Conservation (phyloP, 352 stramenopile species). For the Phytopythium boreale region DNA sequence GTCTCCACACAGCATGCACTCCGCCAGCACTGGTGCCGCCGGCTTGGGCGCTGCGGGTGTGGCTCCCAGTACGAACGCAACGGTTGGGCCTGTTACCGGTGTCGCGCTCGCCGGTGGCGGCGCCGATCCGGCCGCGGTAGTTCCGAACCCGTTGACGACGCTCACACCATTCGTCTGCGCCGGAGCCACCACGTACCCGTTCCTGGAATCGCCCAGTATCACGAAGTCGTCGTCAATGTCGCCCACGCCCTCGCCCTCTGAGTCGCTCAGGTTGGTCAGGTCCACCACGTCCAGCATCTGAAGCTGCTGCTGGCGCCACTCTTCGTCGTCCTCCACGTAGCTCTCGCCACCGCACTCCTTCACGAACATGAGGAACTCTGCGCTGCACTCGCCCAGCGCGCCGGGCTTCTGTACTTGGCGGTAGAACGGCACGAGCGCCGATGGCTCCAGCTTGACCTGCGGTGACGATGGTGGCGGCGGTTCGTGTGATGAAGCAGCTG, state of each 20-base stretch:
- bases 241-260: conserved; percentile 34
- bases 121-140: neutral
- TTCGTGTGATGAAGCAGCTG: neutral
- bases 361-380: conserved; percentile 48
- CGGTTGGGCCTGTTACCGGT: neutral
- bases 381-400: conserved; percentile 31
- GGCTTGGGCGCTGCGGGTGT: neutral
- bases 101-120: neutral
- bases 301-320: conserved; percentile 26
- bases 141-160: neutral
- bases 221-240: conserved; percentile 27
- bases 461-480: neutral
- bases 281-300: conserved; percentile 60
- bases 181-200: neutral
- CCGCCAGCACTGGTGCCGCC: conserved; percentile 26
- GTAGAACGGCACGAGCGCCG: neutral
- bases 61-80: neutral
- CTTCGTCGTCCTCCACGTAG: conserved; percentile 33
- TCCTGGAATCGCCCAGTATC: conserved; percentile 4
- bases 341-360: conserved; percentile 40
- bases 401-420: conserved; percentile 12
- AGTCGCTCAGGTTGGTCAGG: conserved; percentile 56
- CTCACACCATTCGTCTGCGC: neutral
- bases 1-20: conserved; percentile 60
- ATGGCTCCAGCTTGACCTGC: conserved; percentile 5